Evolutionary conservation across 163 green algal species (phyloP).

Genomic region (Prototheca wickerhamii): DNA sequence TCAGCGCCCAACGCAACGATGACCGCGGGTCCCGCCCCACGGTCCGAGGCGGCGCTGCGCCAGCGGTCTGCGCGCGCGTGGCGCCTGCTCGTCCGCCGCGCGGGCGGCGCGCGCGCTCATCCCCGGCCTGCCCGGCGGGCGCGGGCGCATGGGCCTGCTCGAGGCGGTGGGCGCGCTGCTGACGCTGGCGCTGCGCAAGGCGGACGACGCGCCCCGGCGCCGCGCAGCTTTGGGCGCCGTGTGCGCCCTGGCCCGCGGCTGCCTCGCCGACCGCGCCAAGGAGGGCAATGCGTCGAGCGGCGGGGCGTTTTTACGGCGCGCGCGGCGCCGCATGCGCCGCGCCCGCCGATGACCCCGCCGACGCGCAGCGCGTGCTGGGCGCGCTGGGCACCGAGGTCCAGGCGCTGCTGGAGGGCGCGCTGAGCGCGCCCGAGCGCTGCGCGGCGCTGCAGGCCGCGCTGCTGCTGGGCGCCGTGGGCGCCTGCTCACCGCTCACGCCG

Average conservation of each 20-base stretch:
- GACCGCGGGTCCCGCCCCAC: background rate
- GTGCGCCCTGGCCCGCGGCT: slow-evolving; percentile 15
- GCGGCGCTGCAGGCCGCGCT: slow-evolving; percentile 50
- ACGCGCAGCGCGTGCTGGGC: slow-evolving; percentile 24
- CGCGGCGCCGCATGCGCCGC: background rate
- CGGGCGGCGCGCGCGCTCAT: slow-evolving; percentile 10
- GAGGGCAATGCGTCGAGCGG: too few relatives aligned
- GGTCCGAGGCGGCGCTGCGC: background rate
- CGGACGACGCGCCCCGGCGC: slow-evolving; percentile 14
- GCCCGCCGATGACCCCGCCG: background rate
- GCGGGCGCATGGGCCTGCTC: slow-evolving; percentile 13
- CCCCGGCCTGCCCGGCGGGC: background rate
- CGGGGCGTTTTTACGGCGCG: too few relatives aligned
- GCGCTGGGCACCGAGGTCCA: slow-evolving; percentile 28
- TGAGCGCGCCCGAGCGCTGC: slow-evolving; percentile 34
- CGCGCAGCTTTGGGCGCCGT: slow-evolving; percentile 13
- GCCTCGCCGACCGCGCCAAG: too few relatives aligned
- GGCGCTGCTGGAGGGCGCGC: slow-evolving; percentile 23
- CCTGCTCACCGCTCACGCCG: slow-evolving; percentile 15
- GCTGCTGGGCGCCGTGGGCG: slow-evolving; percentile 18
- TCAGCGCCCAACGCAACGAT: too few relatives aligned
- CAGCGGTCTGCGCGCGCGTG: slow-evolving; percentile 25
- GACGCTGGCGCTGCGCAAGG: slow-evolving; percentile 24
- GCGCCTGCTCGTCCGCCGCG: slow-evolving; percentile 29
- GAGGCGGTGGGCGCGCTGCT: slow-evolving; percentile 29